Conservation (phyloP, 208 protist species). For the Trypanosoma lewisi region DNA sequence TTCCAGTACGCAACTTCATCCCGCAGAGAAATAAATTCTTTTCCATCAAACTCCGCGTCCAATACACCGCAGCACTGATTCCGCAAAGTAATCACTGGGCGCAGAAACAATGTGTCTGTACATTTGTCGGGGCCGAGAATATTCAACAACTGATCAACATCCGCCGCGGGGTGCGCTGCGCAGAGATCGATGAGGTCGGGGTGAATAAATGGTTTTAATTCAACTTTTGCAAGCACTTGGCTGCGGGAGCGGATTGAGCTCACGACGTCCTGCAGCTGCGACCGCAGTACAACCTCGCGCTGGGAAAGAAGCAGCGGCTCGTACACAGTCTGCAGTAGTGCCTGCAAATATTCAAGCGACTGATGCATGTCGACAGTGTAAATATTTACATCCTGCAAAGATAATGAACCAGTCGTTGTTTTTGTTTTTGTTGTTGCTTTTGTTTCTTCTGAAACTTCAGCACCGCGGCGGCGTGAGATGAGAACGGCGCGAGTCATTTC, state of each 20-base stretch:
- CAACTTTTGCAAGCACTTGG: conserved; percentile 54
- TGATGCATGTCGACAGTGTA: conserved; percentile 59
- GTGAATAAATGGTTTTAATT: conserved; percentile 69
- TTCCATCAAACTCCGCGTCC: conserved; percentile 24
- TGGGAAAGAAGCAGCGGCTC: conserved; percentile 62
- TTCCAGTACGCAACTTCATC: conserved; percentile 76
- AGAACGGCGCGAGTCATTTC: conserved; percentile 17
- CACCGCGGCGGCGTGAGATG: not conserved
- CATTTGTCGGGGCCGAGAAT: conserved; percentile 49
- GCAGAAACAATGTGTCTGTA: conserved; percentile 60
- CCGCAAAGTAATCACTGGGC: conserved; percentile 55
- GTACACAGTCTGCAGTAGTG: conserved; percentile 61
- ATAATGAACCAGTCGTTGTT: conserved; percentile 18
- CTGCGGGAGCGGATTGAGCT: conserved; percentile 59
- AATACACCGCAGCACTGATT: conserved; percentile 61
- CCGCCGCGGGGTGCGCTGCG: conserved; percentile 48
- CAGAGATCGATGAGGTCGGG: conserved; percentile 74
- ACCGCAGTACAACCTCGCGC: conserved; percentile 42
- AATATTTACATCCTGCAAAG: conserved; percentile 59
- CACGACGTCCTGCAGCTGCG: conserved; percentile 72
- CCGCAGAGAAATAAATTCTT: conserved; percentile 26
- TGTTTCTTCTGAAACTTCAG: not conserved
- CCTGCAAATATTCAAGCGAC: conserved; percentile 62
- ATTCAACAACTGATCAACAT: conserved; percentile 71
- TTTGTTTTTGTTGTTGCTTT: not conserved